These are phyloP conservation scores for Phytophthora fragariaefolia DNA, from an alignment of 352 stramenopile species.

Conservation along the genomic window DNA sequence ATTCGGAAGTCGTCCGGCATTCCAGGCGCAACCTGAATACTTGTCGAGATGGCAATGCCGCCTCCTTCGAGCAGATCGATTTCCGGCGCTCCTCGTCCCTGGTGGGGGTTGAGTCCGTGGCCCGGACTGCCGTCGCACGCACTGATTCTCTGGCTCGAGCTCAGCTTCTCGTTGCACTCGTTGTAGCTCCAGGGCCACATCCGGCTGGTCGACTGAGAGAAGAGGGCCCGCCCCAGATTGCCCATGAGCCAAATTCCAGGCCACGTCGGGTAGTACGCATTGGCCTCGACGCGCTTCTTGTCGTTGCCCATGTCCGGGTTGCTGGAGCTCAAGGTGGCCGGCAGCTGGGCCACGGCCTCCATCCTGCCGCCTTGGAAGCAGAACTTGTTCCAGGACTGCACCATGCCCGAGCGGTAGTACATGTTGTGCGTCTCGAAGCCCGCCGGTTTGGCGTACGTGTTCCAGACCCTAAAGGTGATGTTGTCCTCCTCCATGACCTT, in stretches of 20 bases:
- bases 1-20: slow-evolving; percentile 66
- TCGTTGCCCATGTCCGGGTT: slow-evolving; percentile 65
- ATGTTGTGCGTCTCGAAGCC: slow-evolving; percentile 45
- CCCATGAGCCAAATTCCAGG: slow-evolving; percentile 96
- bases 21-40: slow-evolving; percentile 87
- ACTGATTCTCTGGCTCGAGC: slow-evolving; percentile 53
- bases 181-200: slow-evolving; percentile 96
- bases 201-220: slow-evolving; percentile 91
- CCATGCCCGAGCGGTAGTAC: slow-evolving; percentile 79
- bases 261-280: slow-evolving; percentile 86
- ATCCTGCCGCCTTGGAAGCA: slow-evolving; percentile 93
- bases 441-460: slow-evolving; percentile 47
- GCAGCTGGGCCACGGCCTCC: slow-evolving; percentile 89
- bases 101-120: slow-evolving; percentile 87
- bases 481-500: slow-evolving; percentile 45
- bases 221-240: slow-evolving; percentile 95
- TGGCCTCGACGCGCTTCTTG: slow-evolving; percentile 39
- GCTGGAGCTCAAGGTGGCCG: slow-evolving; percentile 68
- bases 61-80: slow-evolving; percentile 95
- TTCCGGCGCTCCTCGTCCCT: slow-evolving; percentile 91
- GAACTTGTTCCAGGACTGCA: slow-evolving; percentile 94
- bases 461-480: slow-evolving; percentile 55
- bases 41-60: slow-evolving; percentile 76
- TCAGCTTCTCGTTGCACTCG: slow-evolving; percentile 68
- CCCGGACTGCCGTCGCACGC: slow-evolving; percentile 92